Percentiles rank a stretch among this genome's conserved stretches.
Conservation (phyloP, 1,284 basidiomycete species). For the Kalmanozyma brasiliensis region DNA sequence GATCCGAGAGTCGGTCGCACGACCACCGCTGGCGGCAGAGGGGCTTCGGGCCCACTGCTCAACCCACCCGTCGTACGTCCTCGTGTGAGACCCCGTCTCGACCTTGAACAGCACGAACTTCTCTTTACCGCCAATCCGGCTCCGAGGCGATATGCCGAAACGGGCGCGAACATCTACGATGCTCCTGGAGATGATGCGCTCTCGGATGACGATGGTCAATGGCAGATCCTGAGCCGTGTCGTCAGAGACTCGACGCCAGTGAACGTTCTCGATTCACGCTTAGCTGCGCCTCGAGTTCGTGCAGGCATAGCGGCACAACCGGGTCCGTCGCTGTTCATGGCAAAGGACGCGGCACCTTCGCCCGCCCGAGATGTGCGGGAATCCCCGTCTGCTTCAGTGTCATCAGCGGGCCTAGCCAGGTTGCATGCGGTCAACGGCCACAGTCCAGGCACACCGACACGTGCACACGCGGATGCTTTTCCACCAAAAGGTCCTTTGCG, state of each 20-base stretch:
- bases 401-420: slow-evolving; percentile 8
- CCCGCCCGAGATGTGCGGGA: slow-evolving; percentile 1
- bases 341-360: not conserved
- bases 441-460: slow-evolving; percentile 26
- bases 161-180: not conserved
- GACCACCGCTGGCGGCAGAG: not conserved
- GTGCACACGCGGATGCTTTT: slow-evolving; percentile 1
- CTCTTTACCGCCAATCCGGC: slow-evolving; percentile 38
- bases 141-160: not conserved
- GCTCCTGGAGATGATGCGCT: not conserved
- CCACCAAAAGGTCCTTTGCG: slow-evolving; percentile 1
- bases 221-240: slow-evolving; percentile 19
- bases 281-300: slow-evolving; percentile 18
- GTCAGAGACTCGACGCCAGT: slow-evolving; percentile 9
- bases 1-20: slow-evolving; percentile 33
- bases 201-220: slow-evolving; percentile 22
- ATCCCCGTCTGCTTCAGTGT: slow-evolving; percentile 12
- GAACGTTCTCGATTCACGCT: slow-evolving; percentile 12
- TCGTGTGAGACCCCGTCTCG: slow-evolving; percentile 28
- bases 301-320: not conserved
- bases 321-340: not conserved
- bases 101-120: slow-evolving; percentile 43
- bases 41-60: slow-evolving; percentile 5
- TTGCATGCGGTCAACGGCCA: slow-evolving; percentile 5
- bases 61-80: slow-evolving; percentile 46